Base-by-base conservation (phyloP, 768 basidiomycete genomes). In the Serpula lacrymans region DNA sequence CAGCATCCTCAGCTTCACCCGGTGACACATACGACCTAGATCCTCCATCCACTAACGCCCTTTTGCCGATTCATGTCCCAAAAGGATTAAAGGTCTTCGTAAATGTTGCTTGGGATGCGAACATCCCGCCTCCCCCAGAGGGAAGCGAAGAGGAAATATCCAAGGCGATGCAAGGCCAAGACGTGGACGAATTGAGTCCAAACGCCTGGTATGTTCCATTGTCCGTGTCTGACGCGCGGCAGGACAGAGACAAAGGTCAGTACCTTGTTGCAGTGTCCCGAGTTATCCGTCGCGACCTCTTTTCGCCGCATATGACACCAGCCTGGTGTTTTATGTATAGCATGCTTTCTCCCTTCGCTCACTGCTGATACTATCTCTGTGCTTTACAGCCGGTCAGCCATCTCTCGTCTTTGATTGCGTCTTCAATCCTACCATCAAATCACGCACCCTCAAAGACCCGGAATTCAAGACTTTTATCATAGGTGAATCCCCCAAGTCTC, bases 321-420 rank as follows among this genome's bases (percentile, higher is more conserved):
- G 24, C 41, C 50, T 43, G 37, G 33, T 32, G 39, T 37, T 21
- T 24, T 28, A n/a, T 28, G 9, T n/a, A n/a, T n/a, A n/a, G 9
- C 27, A 28, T n/a, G 27, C n/a, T n/a, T 9, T 9, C n/a, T 9
- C 27, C 9, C 27, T 28, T n/a, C n/a, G 27, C 27, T 28, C 27
- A 9, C n/a, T 9, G 31, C 31, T n/a, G 31, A 6, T 14, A 33
- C 6, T 18, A 6, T 33, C 43, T 40, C 37, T 47, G 17, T 35
- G 28, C 28, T 27, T 20, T 45, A 24, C 36, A 89, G 88, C 80
- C 48, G 88, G 87, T 4, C 82, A 82, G 23, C 67, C 75, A 0
- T 74, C 79, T 4, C 54, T 85, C 26, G 82, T 89, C 5, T 82
- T 90, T 49, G 88, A 90, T 59, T 82, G 81, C 47, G 67, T 89